Base-by-base conservation (phyloP, 805 yeast species). In the Pichia manshurica region DNA sequence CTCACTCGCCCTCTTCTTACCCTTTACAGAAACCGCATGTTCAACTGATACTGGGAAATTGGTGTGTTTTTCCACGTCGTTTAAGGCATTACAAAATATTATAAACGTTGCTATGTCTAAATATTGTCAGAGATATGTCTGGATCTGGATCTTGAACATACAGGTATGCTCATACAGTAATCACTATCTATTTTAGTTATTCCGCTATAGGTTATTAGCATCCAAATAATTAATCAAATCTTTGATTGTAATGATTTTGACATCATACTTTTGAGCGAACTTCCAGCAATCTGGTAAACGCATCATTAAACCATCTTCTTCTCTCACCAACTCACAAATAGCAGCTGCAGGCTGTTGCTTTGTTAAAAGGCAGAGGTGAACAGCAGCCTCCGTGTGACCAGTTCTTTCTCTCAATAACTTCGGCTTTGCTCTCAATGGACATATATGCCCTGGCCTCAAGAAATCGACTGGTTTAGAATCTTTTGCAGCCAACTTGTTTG, bases 371-470 rank as follows among this genome's bases (percentile, higher is more conserved):
- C 96, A 82, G 53, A 93, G 73, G 62, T 91, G 96, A 8, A 93
- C 95, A 23, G 88, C 89, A 16, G 99, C 98, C 69, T 93, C 99
- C 10, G 99, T 93, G 64, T 93, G 99, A 15, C 99, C 99, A 49
- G 86, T 73, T 72, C 99, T 84, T 43, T 71, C 69, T 48, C 81
- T 71, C 48, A 93, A 79, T 45, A 95, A 82, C 1, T 96, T 96
- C 21, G 85, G 85, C 19, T 75, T 85, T 3, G 98, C 98, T 57
- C 98, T 77, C 57, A 93, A 74, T 3, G 99, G 99, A 54, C 91
- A 79, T 28, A 93, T 71, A 62, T 93, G 99, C 16, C 99, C 99
- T 0, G 99, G 99, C 58, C 85, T 80, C 62, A 87, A 70, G 62
- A 93, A 87, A 50, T 87, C 90, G 0, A 55, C 68, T 0, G 95